These are phyloP conservation scores for Termitomyces titanicus DNA, from an alignment of 768 basidiomycete genomes.

Conservation along the genomic window DNA sequence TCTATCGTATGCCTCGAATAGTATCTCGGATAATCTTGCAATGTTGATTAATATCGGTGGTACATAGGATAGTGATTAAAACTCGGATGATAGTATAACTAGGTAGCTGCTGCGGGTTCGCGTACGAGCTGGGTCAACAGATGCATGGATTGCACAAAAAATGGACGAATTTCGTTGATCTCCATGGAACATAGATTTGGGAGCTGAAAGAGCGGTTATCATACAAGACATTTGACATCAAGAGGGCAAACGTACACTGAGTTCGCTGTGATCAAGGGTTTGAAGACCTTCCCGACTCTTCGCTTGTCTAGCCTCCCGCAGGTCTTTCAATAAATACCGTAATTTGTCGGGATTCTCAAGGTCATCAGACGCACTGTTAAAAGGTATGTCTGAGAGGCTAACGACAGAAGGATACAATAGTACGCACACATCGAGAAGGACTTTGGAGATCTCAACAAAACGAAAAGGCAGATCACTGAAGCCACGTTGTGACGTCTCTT, in stretches of 20 bases:
- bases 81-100: background rate
- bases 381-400: background rate
- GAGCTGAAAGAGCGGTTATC: conserved; percentile 43
- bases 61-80: background rate
- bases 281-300: conserved; percentile 86
- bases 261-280: conserved; percentile 75
- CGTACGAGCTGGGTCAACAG: conserved; percentile 58
- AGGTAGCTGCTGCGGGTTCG: conserved; percentile 17
- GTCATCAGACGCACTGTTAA: conserved; percentile 82
- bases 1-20: too few species aligned
- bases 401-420: background rate
- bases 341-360: conserved; percentile 81
- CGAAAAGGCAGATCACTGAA: conserved; percentile 86
- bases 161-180: conserved; percentile 90
- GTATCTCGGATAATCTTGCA: too few species aligned
- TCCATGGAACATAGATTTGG: conserved; percentile 87
- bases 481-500: conserved; percentile 68
- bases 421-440: conserved; percentile 88
- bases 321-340: conserved; percentile 82
- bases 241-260: conserved; percentile 52
- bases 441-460: conserved; percentile 87
- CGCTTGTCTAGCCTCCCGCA: conserved; percentile 94
- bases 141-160: conserved; percentile 81
- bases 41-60: background rate
- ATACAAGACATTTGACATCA: background rate